Evolutionary conservation across 169 alveolate genomes (phyloP).

Genomic region (Eimeria praecox): DNA sequence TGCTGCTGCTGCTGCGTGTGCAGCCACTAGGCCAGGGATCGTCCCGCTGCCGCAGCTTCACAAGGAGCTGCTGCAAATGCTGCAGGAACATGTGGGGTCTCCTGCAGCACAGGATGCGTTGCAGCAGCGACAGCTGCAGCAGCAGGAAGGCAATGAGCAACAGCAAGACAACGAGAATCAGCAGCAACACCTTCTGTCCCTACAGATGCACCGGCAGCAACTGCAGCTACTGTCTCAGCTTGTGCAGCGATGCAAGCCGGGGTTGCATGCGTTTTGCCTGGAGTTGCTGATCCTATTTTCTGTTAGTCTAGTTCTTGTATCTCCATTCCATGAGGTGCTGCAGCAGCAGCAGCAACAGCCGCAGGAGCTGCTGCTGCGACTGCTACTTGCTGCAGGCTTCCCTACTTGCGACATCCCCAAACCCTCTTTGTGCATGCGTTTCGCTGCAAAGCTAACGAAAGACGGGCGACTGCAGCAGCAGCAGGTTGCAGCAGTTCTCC

Average conservation of each 20-base stretch:
- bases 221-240: constrained; percentile 69
- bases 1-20: constrained; percentile 72
- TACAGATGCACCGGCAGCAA: constrained; percentile 45
- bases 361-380: constrained; percentile 64
- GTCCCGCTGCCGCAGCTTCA: constrained; percentile 41
- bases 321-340: constrained; percentile 50
- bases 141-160: neutral
- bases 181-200: constrained; percentile 34
- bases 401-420: constrained; percentile 65
- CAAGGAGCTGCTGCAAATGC: constrained; percentile 57
- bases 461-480: constrained; percentile 57
- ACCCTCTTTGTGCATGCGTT: constrained; percentile 59
- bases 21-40: constrained; percentile 2
- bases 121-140: constrained; percentile 50
- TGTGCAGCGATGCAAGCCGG: constrained; percentile 65
- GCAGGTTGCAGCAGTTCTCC: constrained; percentile 65
- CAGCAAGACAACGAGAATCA: constrained; percentile 17
- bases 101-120: neutral
- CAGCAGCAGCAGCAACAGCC: constrained; percentile 72
- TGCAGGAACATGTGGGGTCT: constrained; percentile 41
- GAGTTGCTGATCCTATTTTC: constrained; percentile 64
- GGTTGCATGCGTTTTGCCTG: constrained; percentile 32
- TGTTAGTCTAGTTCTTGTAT: constrained; percentile 27
- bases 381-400: constrained; percentile 70
- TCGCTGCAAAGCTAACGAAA: constrained; percentile 44